Conservation (phyloP, 371 early-diverging fungal genomes). For the Zychaea mexicana region DNA sequence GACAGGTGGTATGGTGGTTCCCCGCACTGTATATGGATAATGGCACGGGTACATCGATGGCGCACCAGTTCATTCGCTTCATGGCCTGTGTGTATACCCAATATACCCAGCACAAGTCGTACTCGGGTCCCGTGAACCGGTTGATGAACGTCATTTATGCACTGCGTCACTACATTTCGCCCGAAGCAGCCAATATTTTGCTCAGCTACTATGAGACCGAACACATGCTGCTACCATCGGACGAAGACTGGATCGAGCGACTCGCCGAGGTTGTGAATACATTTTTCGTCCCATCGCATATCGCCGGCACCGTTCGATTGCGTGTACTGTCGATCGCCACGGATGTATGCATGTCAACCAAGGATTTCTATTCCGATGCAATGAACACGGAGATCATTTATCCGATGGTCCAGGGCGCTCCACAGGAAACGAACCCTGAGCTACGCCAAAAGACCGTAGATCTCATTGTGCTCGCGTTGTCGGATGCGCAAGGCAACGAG, state of each 20-base stretch:
- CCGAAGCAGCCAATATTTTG: constrained; percentile 56
- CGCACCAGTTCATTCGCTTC: constrained; percentile 29
- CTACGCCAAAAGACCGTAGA: constrained; percentile 52
- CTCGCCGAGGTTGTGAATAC: constrained; percentile 55
- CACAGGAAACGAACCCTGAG: constrained; percentile 49
- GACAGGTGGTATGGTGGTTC: background rate
- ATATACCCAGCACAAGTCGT: constrained; percentile 22
- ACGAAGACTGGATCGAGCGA: constrained; percentile 61
- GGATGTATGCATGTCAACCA: constrained; percentile 58
- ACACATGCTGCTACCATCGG: constrained; percentile 66
- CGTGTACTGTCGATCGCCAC: constrained; percentile 56
- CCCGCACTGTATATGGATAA: background rate
- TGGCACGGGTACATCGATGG: background rate
- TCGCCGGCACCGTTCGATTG: constrained; percentile 42
- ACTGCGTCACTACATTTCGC: constrained; percentile 57
- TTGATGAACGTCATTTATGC: constrained; percentile 61
- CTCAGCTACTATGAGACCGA: constrained; percentile 63
- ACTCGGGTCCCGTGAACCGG: constrained; percentile 46
- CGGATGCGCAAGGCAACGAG: constrained; percentile 23
- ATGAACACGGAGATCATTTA: constrained; percentile 55
- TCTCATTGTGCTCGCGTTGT: constrained; percentile 47
- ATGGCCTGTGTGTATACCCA: constrained; percentile 28
- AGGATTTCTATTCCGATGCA: constrained; percentile 59
- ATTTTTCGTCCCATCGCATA: constrained; percentile 53
- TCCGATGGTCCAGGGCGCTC: constrained; percentile 58